phyloP scores from a whole-genome alignment of 768 basidiomycete genomes.

The Tubosaeta sp. region DNA sequence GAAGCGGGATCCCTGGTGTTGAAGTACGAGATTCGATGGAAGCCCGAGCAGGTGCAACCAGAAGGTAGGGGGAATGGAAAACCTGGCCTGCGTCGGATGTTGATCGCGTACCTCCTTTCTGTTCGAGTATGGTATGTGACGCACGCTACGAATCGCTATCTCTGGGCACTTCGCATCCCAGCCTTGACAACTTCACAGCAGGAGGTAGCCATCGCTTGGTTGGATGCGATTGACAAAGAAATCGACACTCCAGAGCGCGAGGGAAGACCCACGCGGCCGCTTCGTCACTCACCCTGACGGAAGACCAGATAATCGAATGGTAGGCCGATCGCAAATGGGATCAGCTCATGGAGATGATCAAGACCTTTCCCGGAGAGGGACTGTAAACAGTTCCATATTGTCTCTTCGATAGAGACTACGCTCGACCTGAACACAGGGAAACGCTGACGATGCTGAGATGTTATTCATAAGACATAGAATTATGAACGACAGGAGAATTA shows the following conservation, averaged over 20 bases:
- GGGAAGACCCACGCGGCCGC: conserved; percentile 27
- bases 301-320: conserved; percentile 54
- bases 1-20: conserved; percentile 56
- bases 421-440: neutral
- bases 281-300: conserved; percentile 45
- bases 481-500: neutral
- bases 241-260: conserved; percentile 37
- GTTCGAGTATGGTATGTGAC: conserved; percentile 55
- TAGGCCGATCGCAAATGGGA: conserved; percentile 52
- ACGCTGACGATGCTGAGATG: neutral
- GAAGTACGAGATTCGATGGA: conserved; percentile 68
- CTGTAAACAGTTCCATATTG: neutral
- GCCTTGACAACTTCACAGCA: conserved; percentile 44
- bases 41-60: conserved; percentile 54
- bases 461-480: neutral
- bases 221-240: conserved; percentile 48
- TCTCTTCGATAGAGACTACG: too few relatives aligned
- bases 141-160: conserved; percentile 57
- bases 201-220: conserved; percentile 50
- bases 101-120: neutral
- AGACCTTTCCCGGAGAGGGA: conserved; percentile 25
- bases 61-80: conserved; percentile 38
- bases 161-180: conserved; percentile 62
- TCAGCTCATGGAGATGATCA: conserved; percentile 38
- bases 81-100: neutral